Percentiles rank a stretch among this genome's conserved stretches.
Evolutionary conservation across 176 grass and related monocot genomes (phyloP).

Genomic region (Pontederia paniculata): DNA sequence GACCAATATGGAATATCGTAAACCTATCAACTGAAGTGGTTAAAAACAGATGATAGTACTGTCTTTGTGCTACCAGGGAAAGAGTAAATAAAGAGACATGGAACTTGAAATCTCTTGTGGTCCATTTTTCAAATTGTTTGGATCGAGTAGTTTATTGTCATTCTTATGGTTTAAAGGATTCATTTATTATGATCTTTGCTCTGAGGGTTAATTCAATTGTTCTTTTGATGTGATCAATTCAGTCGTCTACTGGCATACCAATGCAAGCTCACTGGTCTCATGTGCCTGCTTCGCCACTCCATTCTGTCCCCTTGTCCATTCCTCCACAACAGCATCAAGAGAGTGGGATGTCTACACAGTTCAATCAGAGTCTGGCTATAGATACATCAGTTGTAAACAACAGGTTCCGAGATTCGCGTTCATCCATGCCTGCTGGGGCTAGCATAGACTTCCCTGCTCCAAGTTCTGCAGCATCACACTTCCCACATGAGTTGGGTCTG

Average conservation of each 20-base stretch:
- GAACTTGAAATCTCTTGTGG: no score
- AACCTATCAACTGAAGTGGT: no score
- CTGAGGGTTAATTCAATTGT: no score
- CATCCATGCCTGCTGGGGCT: conserved; percentile 31
- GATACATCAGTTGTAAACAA: conserved; percentile 35
- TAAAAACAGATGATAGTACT: no score
- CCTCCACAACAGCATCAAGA: conserved; percentile 80
- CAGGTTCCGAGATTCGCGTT: conserved; percentile 38
- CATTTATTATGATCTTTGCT: no score
- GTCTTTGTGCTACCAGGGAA: no score
- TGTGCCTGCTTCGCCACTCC: conserved; percentile 53
- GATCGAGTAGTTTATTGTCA: no score
- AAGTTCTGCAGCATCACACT: conserved; percentile 32
- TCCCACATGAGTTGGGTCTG: conserved; percentile 37
- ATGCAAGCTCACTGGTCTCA: conserved; percentile 85
- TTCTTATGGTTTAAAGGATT: no score
- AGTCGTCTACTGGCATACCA: conserved; percentile 71
- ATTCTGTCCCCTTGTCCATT: conserved; percentile 63
- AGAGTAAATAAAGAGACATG: no score
- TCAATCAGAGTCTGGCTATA: conserved; percentile 36
- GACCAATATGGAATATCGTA: no score
- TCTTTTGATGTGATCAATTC: conserved; percentile 8
- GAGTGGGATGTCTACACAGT: conserved; percentile 29
- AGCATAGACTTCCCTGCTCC: conserved; percentile 25
- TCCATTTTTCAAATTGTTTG: no score